Evolutionary conservation across 495 filamentous ascomycete genomes (phyloP).

Genomic region (Trichoderma virens): DNA sequence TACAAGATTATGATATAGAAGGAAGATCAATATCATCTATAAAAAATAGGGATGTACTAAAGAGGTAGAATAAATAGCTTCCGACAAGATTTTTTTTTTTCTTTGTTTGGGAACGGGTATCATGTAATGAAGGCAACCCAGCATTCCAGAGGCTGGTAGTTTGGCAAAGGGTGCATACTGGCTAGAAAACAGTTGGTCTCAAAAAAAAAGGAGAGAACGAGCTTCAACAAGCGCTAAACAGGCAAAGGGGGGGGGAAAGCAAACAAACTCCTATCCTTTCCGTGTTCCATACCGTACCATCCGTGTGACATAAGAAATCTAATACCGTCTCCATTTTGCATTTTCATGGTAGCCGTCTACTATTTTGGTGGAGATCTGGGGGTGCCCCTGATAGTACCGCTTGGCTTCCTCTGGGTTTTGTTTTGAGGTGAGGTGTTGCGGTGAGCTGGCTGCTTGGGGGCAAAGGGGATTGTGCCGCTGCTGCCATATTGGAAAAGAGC

Average conservation of each 20-base stretch:
- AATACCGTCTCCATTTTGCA: background rate
- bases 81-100: background rate
- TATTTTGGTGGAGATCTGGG: background rate
- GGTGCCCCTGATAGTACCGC: background rate
- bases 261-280: conserved; percentile 1
- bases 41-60: background rate
- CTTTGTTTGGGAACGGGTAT: conserved; percentile 6
- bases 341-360: background rate
- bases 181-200: background rate
- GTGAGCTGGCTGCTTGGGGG: background rate
- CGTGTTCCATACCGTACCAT: background rate
- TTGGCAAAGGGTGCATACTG: background rate
- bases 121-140: background rate
- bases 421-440: background rate
- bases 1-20: background rate
- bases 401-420: background rate
- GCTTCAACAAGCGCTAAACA: background rate
- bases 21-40: background rate
- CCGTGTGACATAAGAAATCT: background rate
- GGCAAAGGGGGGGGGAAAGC: background rate
- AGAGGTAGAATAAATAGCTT: background rate
- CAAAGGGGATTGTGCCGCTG: conserved; percentile 9
- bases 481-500: conserved; percentile 6
- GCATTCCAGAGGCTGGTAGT: background rate
- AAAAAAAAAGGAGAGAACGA: conserved; percentile 5